Evolutionary conservation across 2,329 filamentous ascomycete genomes (phyloP), one percentile per base, ranked within the genome.

Genomic region (Pseudophaeomoniella oleicola): DNA sequence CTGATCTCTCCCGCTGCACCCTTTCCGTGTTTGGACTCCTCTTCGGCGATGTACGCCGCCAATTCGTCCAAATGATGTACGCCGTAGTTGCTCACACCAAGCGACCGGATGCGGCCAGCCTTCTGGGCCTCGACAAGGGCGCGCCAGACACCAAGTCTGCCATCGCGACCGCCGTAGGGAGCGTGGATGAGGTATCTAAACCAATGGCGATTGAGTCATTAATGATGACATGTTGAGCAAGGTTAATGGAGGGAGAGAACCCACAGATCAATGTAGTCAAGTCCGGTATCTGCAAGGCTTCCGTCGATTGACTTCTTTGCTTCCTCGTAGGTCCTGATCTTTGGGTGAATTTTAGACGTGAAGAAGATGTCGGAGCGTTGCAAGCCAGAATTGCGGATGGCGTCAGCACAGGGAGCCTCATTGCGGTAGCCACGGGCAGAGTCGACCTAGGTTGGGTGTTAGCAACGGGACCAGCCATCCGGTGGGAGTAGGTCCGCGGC

Each of bases 1-100:
- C 78, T 81, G 50, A 94, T 70, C 16, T 83, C 83, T 3, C 70
- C 72, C 32, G 73, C 76, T 45, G 74, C 77, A 6, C 76, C 78
- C 39, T 64, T 60, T 1, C 72, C 74, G 32, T 75, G 67, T 54
- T 74, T 72, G 13, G 54, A 51, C 49, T 81, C 78, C 1, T 78
- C 68, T 53, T 78, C 71, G 46, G 64, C 60, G 49, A 69, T 69
- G 50, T 62, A 71, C 37, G 55, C 45, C 47, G 71, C 67, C 10
- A 72, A 50, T 46, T 72, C 69, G 9, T 71, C 58, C 3, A 72
- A 50, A 50, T 72, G 68, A 40, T 68, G 65, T 5, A 71, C 64
- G 3, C 68, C 69, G 45, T 67, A 72, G 42, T 72, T 72, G 14
- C 57, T 63, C 2, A 72, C 67, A 3, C 69, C 69, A 40, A 72